Evolutionary conservation across 2,329 filamentous ascomycete genomes (phyloP).

Genomic region (Aspergillus aculeatinus): DNA sequence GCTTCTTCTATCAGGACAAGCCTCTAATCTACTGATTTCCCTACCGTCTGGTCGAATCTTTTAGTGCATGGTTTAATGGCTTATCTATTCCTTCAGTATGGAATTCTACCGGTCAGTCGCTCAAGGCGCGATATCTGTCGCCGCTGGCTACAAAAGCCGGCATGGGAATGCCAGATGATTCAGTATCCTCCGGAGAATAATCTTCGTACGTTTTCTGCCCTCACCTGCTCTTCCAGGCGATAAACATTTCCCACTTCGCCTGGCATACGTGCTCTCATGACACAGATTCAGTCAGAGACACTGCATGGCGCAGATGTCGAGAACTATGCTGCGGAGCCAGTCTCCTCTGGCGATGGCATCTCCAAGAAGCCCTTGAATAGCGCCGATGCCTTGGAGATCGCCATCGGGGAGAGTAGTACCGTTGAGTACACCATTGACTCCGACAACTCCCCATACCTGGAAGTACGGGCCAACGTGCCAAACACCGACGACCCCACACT

Average conservation of each 20-base stretch:
- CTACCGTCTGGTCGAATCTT: not conserved
- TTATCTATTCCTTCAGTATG: not conserved
- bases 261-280: constrained; percentile 1
- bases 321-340: constrained; percentile 7
- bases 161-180: not conserved
- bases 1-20: constrained; percentile 3
- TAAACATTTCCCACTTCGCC: not conserved
- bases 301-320: constrained; percentile 13
- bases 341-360: constrained; percentile 5
- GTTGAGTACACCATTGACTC: constrained; percentile 25
- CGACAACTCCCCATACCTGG: constrained; percentile 29
- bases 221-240: not conserved
- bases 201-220: not conserved
- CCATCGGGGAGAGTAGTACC: constrained; percentile 19
- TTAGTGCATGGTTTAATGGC: not conserved
- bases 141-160: constrained; percentile 7
- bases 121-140: not conserved
- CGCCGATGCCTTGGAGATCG: constrained; percentile 21
- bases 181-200: not conserved
- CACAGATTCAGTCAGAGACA: constrained; percentile 3
- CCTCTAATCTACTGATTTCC: not conserved
- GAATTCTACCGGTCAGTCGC: not conserved
- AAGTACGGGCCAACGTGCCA: constrained; percentile 29
- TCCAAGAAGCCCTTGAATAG: constrained; percentile 17
- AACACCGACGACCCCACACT: constrained; percentile 29